Base-by-base conservation (phyloP, 192 early-diverging fungal species). In the Lobosporangium transversale region DNA sequence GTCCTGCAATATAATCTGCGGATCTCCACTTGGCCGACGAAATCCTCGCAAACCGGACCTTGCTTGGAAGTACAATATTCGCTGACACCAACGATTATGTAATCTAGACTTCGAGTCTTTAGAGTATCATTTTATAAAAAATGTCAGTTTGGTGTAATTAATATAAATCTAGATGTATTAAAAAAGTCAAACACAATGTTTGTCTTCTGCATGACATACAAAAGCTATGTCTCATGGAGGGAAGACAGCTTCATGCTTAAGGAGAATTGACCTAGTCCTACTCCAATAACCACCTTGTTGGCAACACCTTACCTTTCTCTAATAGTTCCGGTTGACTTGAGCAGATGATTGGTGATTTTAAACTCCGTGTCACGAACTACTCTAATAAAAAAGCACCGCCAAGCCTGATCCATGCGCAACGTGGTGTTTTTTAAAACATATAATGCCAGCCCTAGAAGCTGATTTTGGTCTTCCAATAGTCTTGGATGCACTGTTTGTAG, bases 361-460 rank as follows among this genome's bases (percentile, higher is more conserved):
- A 12, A 42, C 40, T 42, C 40, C 9, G 9, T 42, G 17, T 42
- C 40, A 17, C 40, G 40, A 42, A 17, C 40, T 65, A 59, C 62
- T 37, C 9, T 37, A n/a, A n/a, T n/a, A n/a, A n/a, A n/a, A n/a
- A n/a, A n/a, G n/a, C n/a, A n/a, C n/a, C n/a, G n/a, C n/a, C n/a
- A n/a, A n/a, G n/a, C n/a, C n/a, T n/a, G n/a, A n/a, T n/a, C n/a
- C n/a, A n/a, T n/a, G n/a, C n/a, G n/a, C n/a, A n/a, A n/a, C n/a
- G n/a, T n/a, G n/a, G n/a, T n/a, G n/a, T n/a, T n/a, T n/a, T n/a
- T n/a, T n/a, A n/a, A n/a, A n/a, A n/a, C n/a, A n/a, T n/a, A n/a
- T n/a, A n/a, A n/a, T n/a, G n/a, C n/a, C n/a, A n/a, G n/a, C n/a
- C n/a, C n/a, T n/a, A n/a, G n/a, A n/a, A n/a, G n/a, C n/a, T n/a